Base-by-base conservation (phyloP, 2,329 filamentous ascomycete species). In the Westerdykella aurantiaca region DNA sequence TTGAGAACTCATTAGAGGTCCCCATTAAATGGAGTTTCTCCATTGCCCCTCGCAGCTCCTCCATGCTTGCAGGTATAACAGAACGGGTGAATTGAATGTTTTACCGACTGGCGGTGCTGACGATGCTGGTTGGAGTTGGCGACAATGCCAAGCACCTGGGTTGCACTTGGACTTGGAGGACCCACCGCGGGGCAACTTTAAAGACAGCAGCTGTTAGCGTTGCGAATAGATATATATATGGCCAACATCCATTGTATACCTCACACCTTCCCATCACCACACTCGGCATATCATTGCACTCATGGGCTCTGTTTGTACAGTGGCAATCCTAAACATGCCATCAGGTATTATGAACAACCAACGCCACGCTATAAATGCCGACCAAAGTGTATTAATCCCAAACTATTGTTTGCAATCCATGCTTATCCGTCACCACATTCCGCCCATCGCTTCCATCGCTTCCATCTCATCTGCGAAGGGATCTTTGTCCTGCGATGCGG, bases 11-110 rank as follows among this genome's bases (percentile, higher is more conserved):
- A 10, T 52, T 43, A 25, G 48, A 41, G 43, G 48, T 52, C 40
- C 65, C 59, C 41, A 56, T 57, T 18, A 82, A 61, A 39, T 72
- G 72, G 45, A 83, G 71, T 58, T 70, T 67, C 42, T 73, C 69
- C 42, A 83, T 70, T 54, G 77, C 74, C 46, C 69, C 67, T 12
- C 69, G 63, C 12, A 83, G 67, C 25, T 38, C 49, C 34, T 67
- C 58, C 66, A 69, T 69, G 17, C 34, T 53, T 33, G 42, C 22
- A 35, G 25, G 48, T 35, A n/a, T n/a, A n/a, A 34, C 6, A 17
- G 33, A 34, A 41, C 14, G 38, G 21, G n/a, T 34, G 25, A 10
- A 29, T 10, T 16, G 4, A 22, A 34, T 31, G 31, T 35, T 35
- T 14, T 5, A 5, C 17, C 33, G 13, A 16, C 7, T 14, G 9